These are phyloP conservation scores for Osmozyma mogii DNA, from an alignment of 805 yeast species.

Conservation along the genomic window DNA sequence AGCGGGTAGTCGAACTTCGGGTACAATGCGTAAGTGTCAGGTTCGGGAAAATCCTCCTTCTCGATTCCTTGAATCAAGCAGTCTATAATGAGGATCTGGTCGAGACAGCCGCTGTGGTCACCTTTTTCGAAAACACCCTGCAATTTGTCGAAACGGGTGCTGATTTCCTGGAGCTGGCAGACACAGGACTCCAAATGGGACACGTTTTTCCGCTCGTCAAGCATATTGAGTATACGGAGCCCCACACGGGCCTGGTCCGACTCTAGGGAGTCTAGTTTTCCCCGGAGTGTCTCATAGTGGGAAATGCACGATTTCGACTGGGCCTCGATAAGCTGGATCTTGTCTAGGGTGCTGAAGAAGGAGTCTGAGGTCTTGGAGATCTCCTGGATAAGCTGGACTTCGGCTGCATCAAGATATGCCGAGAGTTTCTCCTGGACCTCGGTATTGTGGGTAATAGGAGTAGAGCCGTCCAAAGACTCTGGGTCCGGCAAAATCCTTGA, in stretches of 20 bases:
- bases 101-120: conserved; percentile 47
- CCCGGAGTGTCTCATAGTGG: conserved; percentile 38
- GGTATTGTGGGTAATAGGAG: conserved; percentile 40
- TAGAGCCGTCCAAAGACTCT: conserved; percentile 16
- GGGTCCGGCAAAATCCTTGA: conserved; percentile 35
- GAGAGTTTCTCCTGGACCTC: conserved; percentile 71
- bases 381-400: conserved; percentile 69
- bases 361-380: conserved; percentile 79
- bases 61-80: conserved; percentile 44
- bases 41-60: conserved; percentile 10
- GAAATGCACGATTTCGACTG: conserved; percentile 46
- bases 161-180: conserved; percentile 40
- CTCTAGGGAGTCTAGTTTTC: conserved; percentile 40
- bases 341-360: conserved; percentile 78
- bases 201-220: conserved; percentile 50
- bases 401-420: conserved; percentile 78
- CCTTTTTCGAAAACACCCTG: conserved; percentile 38
- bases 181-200: conserved; percentile 56
- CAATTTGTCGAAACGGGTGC: conserved; percentile 28
- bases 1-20: conserved; percentile 25
- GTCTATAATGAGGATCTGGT: conserved; percentile 50
- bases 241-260: conserved; percentile 44
- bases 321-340: conserved; percentile 54
- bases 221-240: conserved; percentile 39
- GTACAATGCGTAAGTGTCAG: conserved; percentile 10